Evolutionary conservation across 345 rosid genomes (phyloP), one percentile per base, ranked within the genome.

Genomic region (Excoecaria cochinchinensis): DNA sequence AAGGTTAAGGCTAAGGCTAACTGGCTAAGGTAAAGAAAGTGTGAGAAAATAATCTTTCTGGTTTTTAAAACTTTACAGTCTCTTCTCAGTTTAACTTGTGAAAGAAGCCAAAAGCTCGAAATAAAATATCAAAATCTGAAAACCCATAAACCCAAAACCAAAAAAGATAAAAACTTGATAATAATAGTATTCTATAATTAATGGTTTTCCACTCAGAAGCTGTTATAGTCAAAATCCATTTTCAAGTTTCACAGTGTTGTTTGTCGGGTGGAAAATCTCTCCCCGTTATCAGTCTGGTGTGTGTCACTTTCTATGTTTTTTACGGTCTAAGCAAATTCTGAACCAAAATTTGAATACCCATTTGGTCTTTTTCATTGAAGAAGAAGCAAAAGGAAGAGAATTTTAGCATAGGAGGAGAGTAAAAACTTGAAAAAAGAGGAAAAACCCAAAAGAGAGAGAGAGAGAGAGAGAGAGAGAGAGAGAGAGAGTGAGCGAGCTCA

Each of bases 231-330:
- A 82, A 90, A 84, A 47, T 82, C 85, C 78, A 77, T 68, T 82
- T 70, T 80, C 61, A 74, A 65, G 76, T 42, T 81, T 72, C 74
- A 76, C 87, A 79, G 89, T 85, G 76, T 76, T 80, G 17, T 68
- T 68, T 90, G 97, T 91, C 95, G 88, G 91, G 82, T 79, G 76
- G 82, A 73, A 76, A 76, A 62, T 72, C 61, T 75, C 31, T 63
- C 78, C 67, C 44, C 57, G 59, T 79, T 67, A 31, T 31, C 31
- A 31, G 8, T 16, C 77, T 79, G 50, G 78, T 86, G 80, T 77
- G 80, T 72, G 85, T 90, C 90, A 84, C 86, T 90, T 77, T 89
- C 91, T 36, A 36, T 82, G 88, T 84, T 85, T 83, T 84, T 78
- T 82, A 83, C 88, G 77, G 78, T 71, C 66, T 67, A 74, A 84